Evolutionary conservation across 2,329 filamentous ascomycete species (phyloP).

Genomic region (Botrytis elliptica): DNA sequence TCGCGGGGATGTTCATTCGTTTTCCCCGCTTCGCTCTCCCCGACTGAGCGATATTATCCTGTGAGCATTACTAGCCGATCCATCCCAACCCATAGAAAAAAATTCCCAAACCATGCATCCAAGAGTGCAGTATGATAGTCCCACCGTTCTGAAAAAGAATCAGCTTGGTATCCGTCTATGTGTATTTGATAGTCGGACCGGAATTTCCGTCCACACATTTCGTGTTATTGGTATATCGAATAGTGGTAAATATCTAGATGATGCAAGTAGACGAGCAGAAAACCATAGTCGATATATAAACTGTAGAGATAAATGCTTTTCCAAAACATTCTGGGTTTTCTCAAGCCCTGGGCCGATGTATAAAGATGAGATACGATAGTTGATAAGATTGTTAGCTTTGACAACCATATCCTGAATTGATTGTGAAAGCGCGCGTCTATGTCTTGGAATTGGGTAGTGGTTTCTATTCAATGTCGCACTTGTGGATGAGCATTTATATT

Average conservation of each 20-base stretch:
- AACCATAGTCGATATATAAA: neutral
- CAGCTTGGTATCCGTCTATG: neutral
- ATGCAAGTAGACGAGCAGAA: too few species aligned
- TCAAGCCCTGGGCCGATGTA: neutral
- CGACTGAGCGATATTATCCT: neutral
- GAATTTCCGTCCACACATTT: fast-evolving
- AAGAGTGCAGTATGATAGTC: neutral
- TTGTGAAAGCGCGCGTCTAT: too few species aligned
- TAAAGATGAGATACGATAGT: neutral
- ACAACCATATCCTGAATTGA: too few species aligned
- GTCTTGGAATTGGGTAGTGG: too few species aligned
- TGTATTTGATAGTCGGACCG: neutral
- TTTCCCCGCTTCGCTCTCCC: neutral
- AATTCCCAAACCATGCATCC: neutral
- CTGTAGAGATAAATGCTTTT: fast-evolving
- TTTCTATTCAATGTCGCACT: too few species aligned
- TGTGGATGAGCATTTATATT: too few species aligned
- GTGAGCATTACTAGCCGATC: fast-evolving
- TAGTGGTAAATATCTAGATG: neutral
- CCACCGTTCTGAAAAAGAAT: neutral
- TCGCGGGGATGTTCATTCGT: neutral
- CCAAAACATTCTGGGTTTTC: neutral
- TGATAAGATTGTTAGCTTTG: too few species aligned
- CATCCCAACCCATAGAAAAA: neutral
- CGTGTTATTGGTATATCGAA: neutral